Conservation (phyloP, 768 basidiomycete genomes). For the Boletus pseudopeckii region DNA sequence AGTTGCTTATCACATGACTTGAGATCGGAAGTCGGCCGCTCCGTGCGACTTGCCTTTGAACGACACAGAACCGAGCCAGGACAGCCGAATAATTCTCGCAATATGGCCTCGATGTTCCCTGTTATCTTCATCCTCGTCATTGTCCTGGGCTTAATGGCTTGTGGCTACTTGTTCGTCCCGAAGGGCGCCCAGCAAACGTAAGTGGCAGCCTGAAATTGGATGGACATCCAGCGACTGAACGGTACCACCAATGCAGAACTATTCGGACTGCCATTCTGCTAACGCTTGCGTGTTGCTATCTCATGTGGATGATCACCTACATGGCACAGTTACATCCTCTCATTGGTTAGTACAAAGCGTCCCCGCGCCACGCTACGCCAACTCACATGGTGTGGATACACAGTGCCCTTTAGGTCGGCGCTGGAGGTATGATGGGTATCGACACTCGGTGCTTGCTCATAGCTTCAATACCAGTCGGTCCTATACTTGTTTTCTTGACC, state of each 20-base stretch:
- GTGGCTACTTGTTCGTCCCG: constrained; percentile 65
- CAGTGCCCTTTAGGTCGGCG: constrained; percentile 19
- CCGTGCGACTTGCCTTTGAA: background rate
- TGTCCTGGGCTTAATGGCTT: constrained; percentile 60
- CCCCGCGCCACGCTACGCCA: background rate
- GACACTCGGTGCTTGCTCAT: background rate
- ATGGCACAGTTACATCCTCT: constrained; percentile 91
- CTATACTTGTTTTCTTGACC: background rate
- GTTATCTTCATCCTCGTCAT: constrained; percentile 65
- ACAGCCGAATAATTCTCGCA: constrained; percentile 1
- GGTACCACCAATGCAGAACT: constrained; percentile 48
- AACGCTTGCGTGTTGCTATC: constrained; percentile 78
- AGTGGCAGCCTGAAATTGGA: constrained; percentile 28
- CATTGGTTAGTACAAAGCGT: constrained; percentile 55
- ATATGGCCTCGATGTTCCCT: constrained; percentile 70
- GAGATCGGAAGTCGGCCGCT: background rate
- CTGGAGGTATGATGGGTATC: constrained; percentile 15
- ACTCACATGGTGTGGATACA: background rate
- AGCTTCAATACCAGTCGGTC: constrained; percentile 26
- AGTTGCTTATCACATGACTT: constrained; percentile 7
- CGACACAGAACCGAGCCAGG: background rate
- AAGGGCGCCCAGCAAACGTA: constrained; percentile 92
- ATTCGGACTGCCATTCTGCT: constrained; percentile 80
- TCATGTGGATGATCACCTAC: constrained; percentile 98
- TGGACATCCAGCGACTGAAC: background rate